A percentile compares a stretch with the other conserved stretches of the same genome.
Evolutionary conservation across 257 asterid species (phyloP).

Genomic region (Cruciata laevipes): DNA sequence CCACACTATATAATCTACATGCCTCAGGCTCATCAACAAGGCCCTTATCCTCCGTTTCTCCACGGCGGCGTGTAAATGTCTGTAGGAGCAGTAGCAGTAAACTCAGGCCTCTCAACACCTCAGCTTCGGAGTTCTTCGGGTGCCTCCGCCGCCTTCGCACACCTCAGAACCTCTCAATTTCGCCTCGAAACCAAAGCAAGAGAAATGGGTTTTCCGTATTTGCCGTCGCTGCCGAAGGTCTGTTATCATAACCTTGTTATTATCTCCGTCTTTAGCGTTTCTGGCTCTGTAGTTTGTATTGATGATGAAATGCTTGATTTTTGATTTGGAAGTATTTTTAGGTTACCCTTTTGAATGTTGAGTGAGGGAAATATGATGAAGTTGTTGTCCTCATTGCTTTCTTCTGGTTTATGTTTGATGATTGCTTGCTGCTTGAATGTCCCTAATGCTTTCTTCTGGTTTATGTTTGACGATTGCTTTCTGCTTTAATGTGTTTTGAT

Average conservation of each 20-base stretch:
- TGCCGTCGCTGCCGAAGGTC: constrained; percentile 80
- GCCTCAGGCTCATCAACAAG: constrained; percentile 62
- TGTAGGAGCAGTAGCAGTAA: constrained; percentile 10
- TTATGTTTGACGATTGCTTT: neutral
- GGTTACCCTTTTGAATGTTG: constrained; percentile 6
- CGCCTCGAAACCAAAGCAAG: constrained; percentile 31
- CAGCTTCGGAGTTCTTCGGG: constrained; percentile 40
- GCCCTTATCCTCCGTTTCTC: constrained; percentile 33
- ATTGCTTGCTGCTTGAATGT: neutral
- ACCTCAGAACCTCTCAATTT: constrained; percentile 26
- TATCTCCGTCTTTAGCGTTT: neutral
- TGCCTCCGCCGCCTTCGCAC: constrained; percentile 29
- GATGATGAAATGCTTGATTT: neutral
- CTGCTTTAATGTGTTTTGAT: neutral
- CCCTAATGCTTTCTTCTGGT: neutral
- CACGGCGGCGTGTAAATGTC: constrained; percentile 33
- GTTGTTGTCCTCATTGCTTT: neutral
- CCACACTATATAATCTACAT: constrained; percentile 58
- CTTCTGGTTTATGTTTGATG: neutral
- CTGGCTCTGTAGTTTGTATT: neutral
- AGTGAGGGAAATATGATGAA: constrained; percentile 7
- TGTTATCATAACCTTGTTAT: constrained; percentile 4
- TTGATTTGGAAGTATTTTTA: neutral
- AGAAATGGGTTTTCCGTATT: constrained; percentile 37
- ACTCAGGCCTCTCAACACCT: constrained; percentile 47